These are phyloP conservation scores for Globisporangium cystogenes DNA, from an alignment of 352 stramenopile genomes.

Conservation along the genomic window DNA sequence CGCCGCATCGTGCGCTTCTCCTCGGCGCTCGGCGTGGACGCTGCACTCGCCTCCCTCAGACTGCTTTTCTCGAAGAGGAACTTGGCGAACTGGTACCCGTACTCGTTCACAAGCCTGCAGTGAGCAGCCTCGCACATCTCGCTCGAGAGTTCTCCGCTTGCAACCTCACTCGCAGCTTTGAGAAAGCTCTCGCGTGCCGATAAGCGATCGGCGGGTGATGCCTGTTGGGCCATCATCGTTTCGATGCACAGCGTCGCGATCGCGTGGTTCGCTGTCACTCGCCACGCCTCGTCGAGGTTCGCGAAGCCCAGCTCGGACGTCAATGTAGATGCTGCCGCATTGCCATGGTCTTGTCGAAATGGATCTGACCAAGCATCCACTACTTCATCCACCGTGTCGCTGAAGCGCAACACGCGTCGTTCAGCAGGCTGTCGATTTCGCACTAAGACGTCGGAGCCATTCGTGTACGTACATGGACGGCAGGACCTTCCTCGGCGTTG, in stretches of 20 bases:
- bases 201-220: background rate
- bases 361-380: background rate
- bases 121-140: conserved; percentile 20
- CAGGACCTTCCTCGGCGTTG: conserved; percentile 28
- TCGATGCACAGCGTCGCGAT: conserved; percentile 29
- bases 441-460: background rate
- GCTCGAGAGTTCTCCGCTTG: conserved; percentile 11
- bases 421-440: background rate
- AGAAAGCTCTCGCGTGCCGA: conserved; percentile 16
- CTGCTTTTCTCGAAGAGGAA: conserved; percentile 43
- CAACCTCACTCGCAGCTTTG: conserved; percentile 16
- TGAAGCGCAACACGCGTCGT: background rate
- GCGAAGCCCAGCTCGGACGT: conserved; percentile 10
- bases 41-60: conserved; percentile 18
- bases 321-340: background rate
- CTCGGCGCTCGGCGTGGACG: conserved; percentile 24
- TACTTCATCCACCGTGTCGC: background rate
- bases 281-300: conserved; percentile 40
- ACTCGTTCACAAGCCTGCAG: conserved; percentile 25
- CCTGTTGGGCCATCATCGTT: conserved; percentile 2
- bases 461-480: conserved; percentile 22
- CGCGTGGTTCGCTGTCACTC: conserved; percentile 38
- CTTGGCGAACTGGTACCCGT: conserved; percentile 49
- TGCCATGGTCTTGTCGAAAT: background rate
- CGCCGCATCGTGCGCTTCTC: conserved; percentile 29